A percentile compares a stretch with the other conserved stretches of the same genome.
These are phyloP conservation scores for Metarhizium robertsii DNA, from an alignment of 2,329 filamentous ascomycete genomes.

Conservation along the genomic window DNA sequence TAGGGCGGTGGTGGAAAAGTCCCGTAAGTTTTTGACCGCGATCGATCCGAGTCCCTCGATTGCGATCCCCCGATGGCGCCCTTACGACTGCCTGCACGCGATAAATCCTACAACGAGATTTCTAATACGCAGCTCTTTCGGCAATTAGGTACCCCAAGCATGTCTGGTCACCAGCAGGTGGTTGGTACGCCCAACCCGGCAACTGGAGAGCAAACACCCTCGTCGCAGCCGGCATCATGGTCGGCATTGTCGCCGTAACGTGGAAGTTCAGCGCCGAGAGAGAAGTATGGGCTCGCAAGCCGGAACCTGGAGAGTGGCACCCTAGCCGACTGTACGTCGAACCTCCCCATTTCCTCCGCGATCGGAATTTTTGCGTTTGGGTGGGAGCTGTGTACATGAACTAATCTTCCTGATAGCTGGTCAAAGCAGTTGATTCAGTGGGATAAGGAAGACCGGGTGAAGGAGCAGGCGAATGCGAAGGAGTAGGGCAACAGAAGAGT, in stretches of 20 bases:
- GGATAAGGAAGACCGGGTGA: constrained; percentile 32
- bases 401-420: constrained; percentile 24
- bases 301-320: constrained; percentile 68
- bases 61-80: constrained; percentile 3
- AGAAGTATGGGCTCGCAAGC: constrained; percentile 66
- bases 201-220: constrained; percentile 95
- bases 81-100: not conserved
- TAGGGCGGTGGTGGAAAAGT: constrained; percentile 68
- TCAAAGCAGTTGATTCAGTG: constrained; percentile 35
- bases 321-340: constrained; percentile 70
- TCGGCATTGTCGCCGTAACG: constrained; percentile 57
- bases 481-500: constrained; percentile 10
- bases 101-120: constrained; percentile 2
- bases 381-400: not conserved
- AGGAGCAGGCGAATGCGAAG: constrained; percentile 21
- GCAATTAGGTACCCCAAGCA: constrained; percentile 80
- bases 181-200: constrained; percentile 89
- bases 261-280: constrained; percentile 67
- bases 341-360: too few species aligned
- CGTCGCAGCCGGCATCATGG: constrained; percentile 58
- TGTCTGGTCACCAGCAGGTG: constrained; percentile 97
- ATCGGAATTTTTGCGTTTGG: too few species aligned
- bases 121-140: not conserved
- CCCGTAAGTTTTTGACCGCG: constrained; percentile 33
- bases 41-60: not conserved